Evolutionary conservation across 2,329 filamentous ascomycete genomes (phyloP).

Genomic region (Xylaria sp.): DNA sequence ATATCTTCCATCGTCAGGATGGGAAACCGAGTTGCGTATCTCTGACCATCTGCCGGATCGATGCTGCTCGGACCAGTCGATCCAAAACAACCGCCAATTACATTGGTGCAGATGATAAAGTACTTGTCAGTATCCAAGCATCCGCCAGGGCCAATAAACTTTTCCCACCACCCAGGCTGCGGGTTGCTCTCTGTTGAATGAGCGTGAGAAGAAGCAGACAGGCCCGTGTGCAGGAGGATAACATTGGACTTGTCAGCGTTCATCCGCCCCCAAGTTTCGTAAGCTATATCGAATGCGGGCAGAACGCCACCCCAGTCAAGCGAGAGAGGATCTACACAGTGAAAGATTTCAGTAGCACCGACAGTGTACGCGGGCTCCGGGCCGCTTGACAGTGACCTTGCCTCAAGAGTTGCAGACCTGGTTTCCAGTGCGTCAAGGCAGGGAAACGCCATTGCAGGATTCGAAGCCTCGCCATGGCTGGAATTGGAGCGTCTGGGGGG

Average conservation of each 20-base stretch:
- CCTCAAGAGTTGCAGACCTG: slow-evolving; percentile 78
- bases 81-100: slow-evolving; percentile 94
- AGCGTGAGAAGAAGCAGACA: slow-evolving; percentile 97
- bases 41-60: slow-evolving; percentile 87
- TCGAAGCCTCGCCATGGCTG: slow-evolving; percentile 65
- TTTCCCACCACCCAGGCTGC: slow-evolving; percentile 98
- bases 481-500: slow-evolving; percentile 40
- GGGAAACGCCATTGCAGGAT: slow-evolving; percentile 88
- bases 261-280: slow-evolving; percentile 89
- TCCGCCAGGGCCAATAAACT: slow-evolving; percentile 89
- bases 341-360: slow-evolving; percentile 82
- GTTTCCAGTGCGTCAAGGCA: slow-evolving; percentile 87
- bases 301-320: slow-evolving; percentile 97
- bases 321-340: slow-evolving; percentile 77
- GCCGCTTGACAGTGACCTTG: slow-evolving; percentile 75
- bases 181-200: slow-evolving; percentile 89
- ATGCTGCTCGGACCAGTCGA: slow-evolving; percentile 90
- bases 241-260: slow-evolving; percentile 86
- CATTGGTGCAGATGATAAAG: slow-evolving; percentile 95
- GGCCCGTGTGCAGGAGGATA: slow-evolving; percentile 90
- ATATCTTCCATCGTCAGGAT: slow-evolving; percentile 97
- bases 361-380: slow-evolving; percentile 95
- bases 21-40: slow-evolving; percentile 93
- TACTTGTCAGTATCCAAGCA: slow-evolving; percentile 92
- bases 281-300: slow-evolving; percentile 88